Evolutionary conservation across 495 filamentous ascomycete genomes (phyloP).

Genomic region (Penicillium steckii): DNA sequence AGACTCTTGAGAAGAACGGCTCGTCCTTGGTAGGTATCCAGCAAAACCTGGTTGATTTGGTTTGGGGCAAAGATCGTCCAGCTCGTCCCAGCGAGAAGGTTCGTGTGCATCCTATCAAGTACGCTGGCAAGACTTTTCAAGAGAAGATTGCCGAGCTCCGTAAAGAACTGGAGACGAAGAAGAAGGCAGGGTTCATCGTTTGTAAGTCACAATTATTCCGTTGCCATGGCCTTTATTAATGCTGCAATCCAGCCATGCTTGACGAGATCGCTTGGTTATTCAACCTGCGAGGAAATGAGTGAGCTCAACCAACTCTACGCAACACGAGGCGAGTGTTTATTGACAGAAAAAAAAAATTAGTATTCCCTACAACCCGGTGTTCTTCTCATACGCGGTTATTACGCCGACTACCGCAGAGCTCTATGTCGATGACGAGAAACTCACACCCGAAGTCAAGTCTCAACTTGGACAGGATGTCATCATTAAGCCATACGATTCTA

Average conservation of each 20-base stretch:
- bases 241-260: conserved; percentile 61
- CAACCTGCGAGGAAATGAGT: conserved; percentile 93
- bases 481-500: conserved; percentile 79
- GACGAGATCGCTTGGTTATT: conserved; percentile 99
- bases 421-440: conserved; percentile 79
- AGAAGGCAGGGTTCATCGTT: conserved; percentile 81
- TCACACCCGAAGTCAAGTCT: conserved; percentile 63
- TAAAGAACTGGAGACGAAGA: conserved; percentile 90
- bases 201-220: conserved; percentile 45
- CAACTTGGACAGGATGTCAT: conserved; percentile 73
- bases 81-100: conserved; percentile 73
- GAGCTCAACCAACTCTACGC: no score
- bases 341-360: conserved; percentile 41
- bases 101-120: conserved; percentile 66
- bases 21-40: conserved; percentile 67
- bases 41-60: conserved; percentile 80
- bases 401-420: conserved; percentile 79
- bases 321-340: no score
- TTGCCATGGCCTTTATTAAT: conserved; percentile 12
- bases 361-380: conserved; percentile 98
- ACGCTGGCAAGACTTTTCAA: conserved; percentile 77
- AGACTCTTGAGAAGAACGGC: conserved; percentile 84
- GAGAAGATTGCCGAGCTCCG: conserved; percentile 85
- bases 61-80: conserved; percentile 79
- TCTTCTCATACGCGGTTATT: conserved; percentile 93